A percentile compares a stretch with the other conserved stretches of the same genome.
phyloP scores from a whole-genome alignment of 805 yeast genomes.

The Blastobotrys robertii region DNA sequence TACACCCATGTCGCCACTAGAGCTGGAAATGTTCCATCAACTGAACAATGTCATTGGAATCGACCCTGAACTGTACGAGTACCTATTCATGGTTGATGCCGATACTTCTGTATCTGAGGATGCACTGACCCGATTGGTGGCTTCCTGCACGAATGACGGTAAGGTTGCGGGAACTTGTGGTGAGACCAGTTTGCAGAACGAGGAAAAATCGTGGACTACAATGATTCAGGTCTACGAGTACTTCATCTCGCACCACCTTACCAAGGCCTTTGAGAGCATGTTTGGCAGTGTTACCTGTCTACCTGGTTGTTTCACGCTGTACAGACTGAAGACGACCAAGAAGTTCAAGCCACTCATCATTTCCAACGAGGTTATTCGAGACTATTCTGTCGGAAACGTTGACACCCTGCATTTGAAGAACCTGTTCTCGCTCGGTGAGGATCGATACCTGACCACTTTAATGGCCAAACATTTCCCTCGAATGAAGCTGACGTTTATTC shows the following conservation, averaged over 20 bases:
- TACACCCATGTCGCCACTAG: constrained; percentile 50
- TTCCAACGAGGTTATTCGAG: constrained; percentile 49
- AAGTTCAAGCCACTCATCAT: constrained; percentile 48
- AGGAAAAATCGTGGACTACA: constrained; percentile 45
- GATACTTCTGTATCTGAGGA: constrained; percentile 48
- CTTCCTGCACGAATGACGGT: constrained; percentile 52
- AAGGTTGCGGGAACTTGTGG: constrained; percentile 53
- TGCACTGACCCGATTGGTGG: constrained; percentile 45
- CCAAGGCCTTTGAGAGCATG: constrained; percentile 52
- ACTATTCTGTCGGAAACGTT: constrained; percentile 45
- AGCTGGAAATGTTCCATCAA: constrained; percentile 42
- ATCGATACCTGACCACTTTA: constrained; percentile 46
- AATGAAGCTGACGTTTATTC: constrained; percentile 43
- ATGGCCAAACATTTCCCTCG: constrained; percentile 50
- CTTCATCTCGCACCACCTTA: constrained; percentile 53
- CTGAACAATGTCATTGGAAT: constrained; percentile 51
- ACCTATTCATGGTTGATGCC: constrained; percentile 52
- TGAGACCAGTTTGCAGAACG: constrained; percentile 50
- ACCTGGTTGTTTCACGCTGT: constrained; percentile 58
- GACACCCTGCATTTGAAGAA: constrained; percentile 54
- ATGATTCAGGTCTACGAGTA: constrained; percentile 56
- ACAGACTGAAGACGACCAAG: constrained; percentile 37
- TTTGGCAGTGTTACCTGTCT: constrained; percentile 57
- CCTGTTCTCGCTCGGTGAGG: constrained; percentile 52
- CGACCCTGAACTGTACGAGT: constrained; percentile 51